These are phyloP conservation scores for Tulasnella sp. DNA, from an alignment of 768 basidiomycete species.

Conservation along the genomic window DNA sequence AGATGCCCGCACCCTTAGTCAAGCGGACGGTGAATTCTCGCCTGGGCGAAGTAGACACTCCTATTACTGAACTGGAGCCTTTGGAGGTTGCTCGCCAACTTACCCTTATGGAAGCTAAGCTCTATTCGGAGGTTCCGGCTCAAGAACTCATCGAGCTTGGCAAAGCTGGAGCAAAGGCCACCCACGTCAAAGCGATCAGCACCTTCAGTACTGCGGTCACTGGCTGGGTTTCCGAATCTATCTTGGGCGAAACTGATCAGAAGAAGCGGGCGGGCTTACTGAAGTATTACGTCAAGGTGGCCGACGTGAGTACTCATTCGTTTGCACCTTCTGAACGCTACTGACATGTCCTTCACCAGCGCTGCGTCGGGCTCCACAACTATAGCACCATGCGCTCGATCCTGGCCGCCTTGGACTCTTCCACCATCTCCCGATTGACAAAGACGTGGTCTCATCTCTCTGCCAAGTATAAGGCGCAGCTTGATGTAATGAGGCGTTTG, in stretches of 20 bases:
- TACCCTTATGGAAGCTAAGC: conserved; percentile 85
- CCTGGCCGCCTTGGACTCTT: conserved; percentile 90
- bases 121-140: conserved; percentile 81
- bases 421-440: conserved; percentile 84
- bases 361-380: conserved; percentile 77
- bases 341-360: conserved; percentile 47
- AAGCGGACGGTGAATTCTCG: conserved; percentile 48
- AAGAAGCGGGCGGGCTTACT: conserved; percentile 75
- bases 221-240: conserved; percentile 93
- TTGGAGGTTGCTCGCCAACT: conserved; percentile 90
- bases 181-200: conserved; percentile 79
- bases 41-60: conserved; percentile 41
- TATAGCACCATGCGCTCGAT: conserved; percentile 92
- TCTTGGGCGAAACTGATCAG: conserved; percentile 83
- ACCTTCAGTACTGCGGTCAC: conserved; percentile 89
- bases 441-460: conserved; percentile 91
- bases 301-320: conserved; percentile 59
- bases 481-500: conserved; percentile 76
- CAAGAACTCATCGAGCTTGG: conserved; percentile 87
- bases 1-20: conserved; percentile 84
- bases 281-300: conserved; percentile 92
- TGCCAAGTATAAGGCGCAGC: conserved; percentile 74
- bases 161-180: conserved; percentile 60
- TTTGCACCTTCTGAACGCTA: conserved; percentile 14
- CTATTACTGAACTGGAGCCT: conserved; percentile 87